phyloP scores from a whole-genome alignment of 805 yeast species.

The Nakazawaea populi region DNA sequence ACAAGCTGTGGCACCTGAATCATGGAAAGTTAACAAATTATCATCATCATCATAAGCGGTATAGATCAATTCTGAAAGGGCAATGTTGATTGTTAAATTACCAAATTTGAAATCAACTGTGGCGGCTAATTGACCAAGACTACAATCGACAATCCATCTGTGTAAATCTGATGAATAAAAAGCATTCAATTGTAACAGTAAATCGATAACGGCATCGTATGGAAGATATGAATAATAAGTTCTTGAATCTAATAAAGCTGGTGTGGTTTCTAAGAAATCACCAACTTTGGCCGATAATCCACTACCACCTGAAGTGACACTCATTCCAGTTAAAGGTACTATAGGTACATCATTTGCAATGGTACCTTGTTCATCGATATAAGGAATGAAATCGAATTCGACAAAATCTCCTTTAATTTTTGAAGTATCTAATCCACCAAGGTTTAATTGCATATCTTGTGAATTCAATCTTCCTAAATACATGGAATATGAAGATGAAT shows the following conservation, averaged over 20 bases:
- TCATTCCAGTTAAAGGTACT: slow-evolving; percentile 39
- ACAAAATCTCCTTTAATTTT: slow-evolving; percentile 41
- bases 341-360: slow-evolving; percentile 28
- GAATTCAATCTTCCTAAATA: slow-evolving; percentile 26
- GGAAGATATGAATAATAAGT: slow-evolving; percentile 47
- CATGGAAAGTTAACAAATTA: slow-evolving; percentile 36
- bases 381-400: slow-evolving; percentile 44
- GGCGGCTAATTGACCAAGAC: slow-evolving; percentile 42
- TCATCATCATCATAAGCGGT: slow-evolving; percentile 31
- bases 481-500: slow-evolving; percentile 38
- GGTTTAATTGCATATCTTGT: slow-evolving; percentile 31
- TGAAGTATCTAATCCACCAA: slow-evolving; percentile 54
- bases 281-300: slow-evolving; percentile 21
- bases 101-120: slow-evolving; percentile 48
- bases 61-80: slow-evolving; percentile 40
- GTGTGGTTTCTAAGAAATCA: slow-evolving; percentile 33
- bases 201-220: slow-evolving; percentile 43
- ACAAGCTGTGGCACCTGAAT: slow-evolving; percentile 52
- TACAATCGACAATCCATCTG: slow-evolving; percentile 62
- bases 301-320: slow-evolving; percentile 28
- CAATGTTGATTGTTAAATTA: slow-evolving; percentile 41
- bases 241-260: slow-evolving; percentile 58
- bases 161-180: slow-evolving; percentile 40
- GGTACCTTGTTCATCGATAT: slow-evolving; percentile 15
- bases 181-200: slow-evolving; percentile 70